Percentiles rank a stretch among this genome's conserved stretches.
Conservation (phyloP, 768 basidiomycete species). For the Megacollybia marginata region DNA sequence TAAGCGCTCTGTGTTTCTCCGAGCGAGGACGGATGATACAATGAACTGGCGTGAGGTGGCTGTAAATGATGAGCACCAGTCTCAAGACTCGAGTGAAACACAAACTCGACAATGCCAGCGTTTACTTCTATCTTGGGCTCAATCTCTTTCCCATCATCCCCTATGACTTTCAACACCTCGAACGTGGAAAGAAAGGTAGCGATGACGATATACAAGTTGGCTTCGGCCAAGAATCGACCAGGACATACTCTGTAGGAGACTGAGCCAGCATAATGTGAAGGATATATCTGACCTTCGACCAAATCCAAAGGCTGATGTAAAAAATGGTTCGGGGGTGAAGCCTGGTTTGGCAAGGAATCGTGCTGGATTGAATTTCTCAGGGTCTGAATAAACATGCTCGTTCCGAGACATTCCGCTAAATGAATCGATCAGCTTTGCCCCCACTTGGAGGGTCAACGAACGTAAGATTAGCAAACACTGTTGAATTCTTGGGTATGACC, state of each 20-base stretch:
- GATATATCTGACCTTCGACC: constrained; percentile 19
- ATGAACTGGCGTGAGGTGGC: too few species aligned
- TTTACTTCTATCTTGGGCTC: not conserved
- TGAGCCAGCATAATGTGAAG: not conserved
- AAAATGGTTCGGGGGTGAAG: constrained; percentile 11
- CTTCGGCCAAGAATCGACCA: constrained; percentile 17
- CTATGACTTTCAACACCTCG: constrained; percentile 17
- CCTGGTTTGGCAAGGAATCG: constrained; percentile 19
- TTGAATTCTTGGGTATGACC: constrained; percentile 14
- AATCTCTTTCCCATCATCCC: constrained; percentile 19
- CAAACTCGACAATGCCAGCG: not conserved
- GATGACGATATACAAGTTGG: constrained; percentile 19
- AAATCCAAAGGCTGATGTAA: constrained; percentile 24
- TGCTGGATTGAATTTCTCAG: constrained; percentile 16
- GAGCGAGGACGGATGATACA: too few species aligned
- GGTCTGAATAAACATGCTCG: constrained; percentile 19
- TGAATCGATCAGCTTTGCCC: not conserved
- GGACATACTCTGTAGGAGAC: constrained; percentile 22
- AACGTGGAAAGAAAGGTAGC: constrained; percentile 22
- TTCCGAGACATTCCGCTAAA: constrained; percentile 22
- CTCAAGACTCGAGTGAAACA: too few species aligned
- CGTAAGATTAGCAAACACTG: constrained; percentile 13
- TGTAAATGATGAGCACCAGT: too few species aligned
- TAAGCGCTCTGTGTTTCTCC: too few species aligned
- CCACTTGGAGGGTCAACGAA: not conserved